Conservation (phyloP, 2,329 filamentous ascomycete species). For the Cladosporium colombiae region DNA sequence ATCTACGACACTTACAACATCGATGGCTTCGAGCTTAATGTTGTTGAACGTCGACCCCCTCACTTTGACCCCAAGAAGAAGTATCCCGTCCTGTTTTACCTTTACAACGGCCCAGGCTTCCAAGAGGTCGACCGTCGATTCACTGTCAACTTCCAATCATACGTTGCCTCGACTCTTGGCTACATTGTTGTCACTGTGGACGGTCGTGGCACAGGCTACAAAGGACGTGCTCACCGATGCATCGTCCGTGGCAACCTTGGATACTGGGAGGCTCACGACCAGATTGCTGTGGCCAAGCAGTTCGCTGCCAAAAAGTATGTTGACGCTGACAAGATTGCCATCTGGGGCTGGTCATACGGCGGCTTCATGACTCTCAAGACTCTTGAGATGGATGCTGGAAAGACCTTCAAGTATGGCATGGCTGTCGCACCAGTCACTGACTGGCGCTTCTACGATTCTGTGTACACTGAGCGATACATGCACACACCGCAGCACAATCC, state of each 20-base stretch:
- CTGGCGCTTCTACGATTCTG: constrained; percentile 90
- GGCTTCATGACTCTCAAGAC: constrained; percentile 95
- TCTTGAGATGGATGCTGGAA: constrained; percentile 83
- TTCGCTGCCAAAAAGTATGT: constrained; percentile 83
- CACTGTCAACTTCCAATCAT: constrained; percentile 84
- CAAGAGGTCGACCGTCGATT: constrained; percentile 83
- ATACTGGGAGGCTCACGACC: constrained; percentile 80
- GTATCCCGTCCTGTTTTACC: constrained; percentile 92
- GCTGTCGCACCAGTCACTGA: constrained; percentile 98
- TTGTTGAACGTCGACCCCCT: constrained; percentile 83
- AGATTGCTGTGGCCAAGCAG: constrained; percentile 84
- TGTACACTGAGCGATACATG: constrained; percentile 98
- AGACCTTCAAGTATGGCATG: constrained; percentile 95
- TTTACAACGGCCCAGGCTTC: constrained; percentile 93
- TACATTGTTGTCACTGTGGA: constrained; percentile 96
- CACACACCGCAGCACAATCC: constrained; percentile 83
- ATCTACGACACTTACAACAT: constrained; percentile 84
- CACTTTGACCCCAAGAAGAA: constrained; percentile 81
- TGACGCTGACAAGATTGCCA: constrained; percentile 77
- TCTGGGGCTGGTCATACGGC: constrained; percentile 99
- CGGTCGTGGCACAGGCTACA: constrained; percentile 87
- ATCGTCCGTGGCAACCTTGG: constrained; percentile 82
- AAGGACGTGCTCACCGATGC: constrained; percentile 80
- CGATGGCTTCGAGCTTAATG: constrained; percentile 70
- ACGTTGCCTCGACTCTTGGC: constrained; percentile 78